Base-by-base conservation (phyloP, 805 yeast genomes). In the Cyberlindnera bimundalis region DNA sequence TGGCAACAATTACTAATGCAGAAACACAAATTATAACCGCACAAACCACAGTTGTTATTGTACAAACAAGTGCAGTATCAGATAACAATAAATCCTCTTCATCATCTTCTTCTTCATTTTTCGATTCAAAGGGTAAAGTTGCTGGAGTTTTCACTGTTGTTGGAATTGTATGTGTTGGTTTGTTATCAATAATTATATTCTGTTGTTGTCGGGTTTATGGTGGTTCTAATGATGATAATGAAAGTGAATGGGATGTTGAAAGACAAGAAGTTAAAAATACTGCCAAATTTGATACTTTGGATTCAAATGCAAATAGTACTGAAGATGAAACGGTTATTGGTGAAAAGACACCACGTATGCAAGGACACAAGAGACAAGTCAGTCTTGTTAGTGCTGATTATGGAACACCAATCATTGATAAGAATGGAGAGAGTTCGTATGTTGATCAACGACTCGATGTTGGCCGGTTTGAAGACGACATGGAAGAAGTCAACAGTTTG, bases 111-210 rank as follows among this genome's bases (percentile, higher is more conserved):
- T 8, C 50, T 15, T 64, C 78, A 3, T 84, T 81, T 58, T 85
- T 81, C 64, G 70, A 74, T 43, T 64, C 74, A 30, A 73, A 71
- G 36, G 91, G 89, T 0, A 81, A 81, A 53, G 91, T 85, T 1
- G 93, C 90, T 0, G 95, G 93, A 4, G 81, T 84, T 0, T 84
- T 84, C 61, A 74, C 83, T 2, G 89, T 76, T 0, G 93, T 85
- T 14, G 93, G 88, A 2, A 50, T 85, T 3, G 80, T 79, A 2
- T 73, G 64, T 0, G 52, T 74, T 0, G 75, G 68, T 1, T 35
- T 79, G 0, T 35, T 82, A 0, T 56, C 62, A 0, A 61, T 67
- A 0, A 43, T 80, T 2, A 33, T 75, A 9, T 72, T 60, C 50
- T 71, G 60, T 60, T 76, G 67, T 58, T 72, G 48, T 42, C 64